Percentiles rank a stretch among this genome's conserved stretches.
phyloP scores from a whole-genome alignment of 345 rosid species.

The Aegle marmelos region DNA sequence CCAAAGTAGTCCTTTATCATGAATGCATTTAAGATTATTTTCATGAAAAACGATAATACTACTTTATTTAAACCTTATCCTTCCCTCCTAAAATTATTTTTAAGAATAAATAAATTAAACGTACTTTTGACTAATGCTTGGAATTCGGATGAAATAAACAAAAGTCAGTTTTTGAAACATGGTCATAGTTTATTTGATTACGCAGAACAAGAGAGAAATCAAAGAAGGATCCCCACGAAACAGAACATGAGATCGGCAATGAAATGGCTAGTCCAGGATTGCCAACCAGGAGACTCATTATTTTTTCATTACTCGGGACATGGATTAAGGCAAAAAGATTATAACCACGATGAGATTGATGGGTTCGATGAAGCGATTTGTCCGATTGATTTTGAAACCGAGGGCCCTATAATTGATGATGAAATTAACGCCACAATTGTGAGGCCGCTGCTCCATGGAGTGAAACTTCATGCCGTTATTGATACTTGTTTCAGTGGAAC shows the following conservation, averaged over 20 bases:
- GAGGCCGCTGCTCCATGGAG: conserved; percentile 68
- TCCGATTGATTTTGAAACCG: conserved; percentile 71
- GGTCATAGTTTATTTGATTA: background rate
- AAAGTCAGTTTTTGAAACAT: too few species aligned
- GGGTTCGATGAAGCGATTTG: conserved; percentile 67
- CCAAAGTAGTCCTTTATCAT: too few species aligned
- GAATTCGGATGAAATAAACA: too few species aligned
- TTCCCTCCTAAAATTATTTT: too few species aligned
- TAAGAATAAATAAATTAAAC: too few species aligned
- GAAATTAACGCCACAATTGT: conserved; percentile 61
- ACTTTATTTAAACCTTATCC: too few species aligned
- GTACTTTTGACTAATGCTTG: too few species aligned
- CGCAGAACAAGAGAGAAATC: conserved; percentile 63
- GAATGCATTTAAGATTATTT: too few species aligned
- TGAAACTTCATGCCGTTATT: conserved; percentile 62
- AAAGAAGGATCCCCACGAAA: conserved; percentile 60
- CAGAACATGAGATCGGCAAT: conserved; percentile 65
- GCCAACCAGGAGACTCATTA: conserved; percentile 68
- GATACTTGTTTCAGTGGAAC: conserved; percentile 79
- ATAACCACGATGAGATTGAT: conserved; percentile 58
- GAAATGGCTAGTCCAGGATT: conserved; percentile 73
- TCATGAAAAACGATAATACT: too few species aligned
- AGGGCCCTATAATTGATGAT: conserved; percentile 66
- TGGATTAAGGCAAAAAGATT: conserved; percentile 54
- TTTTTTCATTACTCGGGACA: conserved; percentile 91